Evolutionary conservation across 768 basidiomycete genomes (phyloP).

Genomic region (Phylloporus scabripes): DNA sequence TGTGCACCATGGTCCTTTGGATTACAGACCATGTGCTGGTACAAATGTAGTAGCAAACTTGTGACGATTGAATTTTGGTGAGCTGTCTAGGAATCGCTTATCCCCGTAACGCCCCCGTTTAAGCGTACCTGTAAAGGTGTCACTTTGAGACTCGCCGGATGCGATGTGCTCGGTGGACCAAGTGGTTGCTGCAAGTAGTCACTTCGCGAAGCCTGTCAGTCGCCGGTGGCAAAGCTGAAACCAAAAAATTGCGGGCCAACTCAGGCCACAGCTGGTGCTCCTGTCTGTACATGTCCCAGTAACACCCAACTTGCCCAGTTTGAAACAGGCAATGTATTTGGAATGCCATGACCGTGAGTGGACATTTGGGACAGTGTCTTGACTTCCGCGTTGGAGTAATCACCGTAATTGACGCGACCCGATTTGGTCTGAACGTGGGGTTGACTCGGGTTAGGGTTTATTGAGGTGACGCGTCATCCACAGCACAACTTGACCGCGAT

Average conservation of each 20-base stretch:
- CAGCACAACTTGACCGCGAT: slow-evolving; percentile 5
- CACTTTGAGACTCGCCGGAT: neutral
- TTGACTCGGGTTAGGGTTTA: slow-evolving; percentile 21
- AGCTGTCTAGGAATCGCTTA: neutral
- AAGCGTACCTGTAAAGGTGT: neutral
- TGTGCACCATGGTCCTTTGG: too few species aligned
- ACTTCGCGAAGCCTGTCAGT: neutral
- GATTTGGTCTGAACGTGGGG: too few species aligned
- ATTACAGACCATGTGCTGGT: neutral
- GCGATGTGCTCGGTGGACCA: neutral
- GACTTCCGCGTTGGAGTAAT: too few species aligned
- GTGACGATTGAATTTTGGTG: neutral
- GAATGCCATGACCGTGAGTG: neutral
- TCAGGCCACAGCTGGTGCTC: too few species aligned
- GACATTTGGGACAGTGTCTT: too few species aligned
- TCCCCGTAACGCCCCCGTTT: too few species aligned
- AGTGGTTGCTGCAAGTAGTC: too few species aligned
- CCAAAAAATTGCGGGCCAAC: too few species aligned
- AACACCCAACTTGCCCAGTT: too few species aligned
- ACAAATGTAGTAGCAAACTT: neutral
- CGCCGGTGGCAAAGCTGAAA: neutral
- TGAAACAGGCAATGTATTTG: neutral
- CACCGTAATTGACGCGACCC: too few species aligned
- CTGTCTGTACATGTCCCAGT: too few species aligned
- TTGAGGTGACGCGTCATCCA: slow-evolving; percentile 25